Evolutionary conservation across 2,329 filamentous ascomycete genomes (phyloP).

Genomic region (Sclerotinia glacialis): DNA sequence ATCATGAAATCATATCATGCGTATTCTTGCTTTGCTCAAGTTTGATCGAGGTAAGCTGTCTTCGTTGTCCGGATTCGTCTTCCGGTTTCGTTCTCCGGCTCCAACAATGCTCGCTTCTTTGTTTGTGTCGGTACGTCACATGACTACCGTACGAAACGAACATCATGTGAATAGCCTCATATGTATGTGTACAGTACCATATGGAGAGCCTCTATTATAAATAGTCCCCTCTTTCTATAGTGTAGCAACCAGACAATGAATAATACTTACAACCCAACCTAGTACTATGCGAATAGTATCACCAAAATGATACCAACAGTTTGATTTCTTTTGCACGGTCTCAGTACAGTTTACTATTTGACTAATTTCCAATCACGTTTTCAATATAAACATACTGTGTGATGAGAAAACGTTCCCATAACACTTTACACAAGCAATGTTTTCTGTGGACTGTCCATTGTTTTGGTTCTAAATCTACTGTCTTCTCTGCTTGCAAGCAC

Average conservation of each 20-base stretch:
- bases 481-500: not conserved
- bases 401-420: not conserved
- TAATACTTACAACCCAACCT: too few species aligned
- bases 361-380: not conserved
- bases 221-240: too few species aligned
- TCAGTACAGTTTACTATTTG: not conserved
- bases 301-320: too few species aligned
- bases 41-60: not conserved
- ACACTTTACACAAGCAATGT: not conserved
- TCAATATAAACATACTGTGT: not conserved
- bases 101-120: not conserved
- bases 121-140: too few species aligned
- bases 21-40: not conserved
- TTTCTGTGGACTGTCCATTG: not conserved
- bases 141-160: too few species aligned
- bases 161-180: too few species aligned
- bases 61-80: not conserved
- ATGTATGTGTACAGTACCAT: too few species aligned
- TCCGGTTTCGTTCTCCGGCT: too few species aligned
- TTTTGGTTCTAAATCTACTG: not conserved
- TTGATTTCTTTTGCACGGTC: too few species aligned
- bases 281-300: too few species aligned
- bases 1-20: not conserved
- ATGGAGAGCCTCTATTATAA: too few species aligned
- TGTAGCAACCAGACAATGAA: too few species aligned